phyloP scores from a whole-genome alignment of 495 filamentous ascomycete genomes.

The Talaromyces nanjingensis region DNA sequence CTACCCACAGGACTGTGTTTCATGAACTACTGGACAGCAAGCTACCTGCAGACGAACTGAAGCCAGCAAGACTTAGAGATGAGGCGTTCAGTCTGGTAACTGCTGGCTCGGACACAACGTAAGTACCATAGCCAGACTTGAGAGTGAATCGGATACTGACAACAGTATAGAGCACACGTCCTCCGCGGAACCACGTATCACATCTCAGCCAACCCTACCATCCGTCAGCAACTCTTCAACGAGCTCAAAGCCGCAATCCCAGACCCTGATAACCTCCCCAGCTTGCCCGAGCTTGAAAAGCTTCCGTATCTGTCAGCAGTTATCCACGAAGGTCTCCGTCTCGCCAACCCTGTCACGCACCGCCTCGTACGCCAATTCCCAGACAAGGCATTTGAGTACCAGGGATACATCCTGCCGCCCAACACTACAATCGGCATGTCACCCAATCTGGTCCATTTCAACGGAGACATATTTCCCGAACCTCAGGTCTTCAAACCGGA shows the following conservation, averaged over 20 bases:
- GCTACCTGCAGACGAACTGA: conserved; percentile 17
- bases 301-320: conserved; percentile 33
- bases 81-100: conserved; percentile 29
- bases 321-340: conserved; percentile 34
- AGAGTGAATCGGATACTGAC: background rate
- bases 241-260: conserved; percentile 21
- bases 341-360: conserved; percentile 17
- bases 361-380: conserved; percentile 15
- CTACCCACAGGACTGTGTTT: conserved; percentile 28
- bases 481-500: conserved; percentile 15
- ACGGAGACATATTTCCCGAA: conserved; percentile 11
- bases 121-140: background rate
- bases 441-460: conserved; percentile 10
- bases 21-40: conserved; percentile 24
- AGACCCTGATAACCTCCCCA: conserved; percentile 9
- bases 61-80: conserved; percentile 21
- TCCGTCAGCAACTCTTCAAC: conserved; percentile 15
- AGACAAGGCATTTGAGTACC: conserved; percentile 13
- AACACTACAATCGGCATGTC: conserved; percentile 3
- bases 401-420: background rate
- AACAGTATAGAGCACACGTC: conserved; percentile 14
- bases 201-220: conserved; percentile 16
- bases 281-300: conserved; percentile 19
- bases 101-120: conserved; percentile 34
- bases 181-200: conserved; percentile 14